Conservation (phyloP, 352 stramenopile species). For the Pythium biforme region DNA sequence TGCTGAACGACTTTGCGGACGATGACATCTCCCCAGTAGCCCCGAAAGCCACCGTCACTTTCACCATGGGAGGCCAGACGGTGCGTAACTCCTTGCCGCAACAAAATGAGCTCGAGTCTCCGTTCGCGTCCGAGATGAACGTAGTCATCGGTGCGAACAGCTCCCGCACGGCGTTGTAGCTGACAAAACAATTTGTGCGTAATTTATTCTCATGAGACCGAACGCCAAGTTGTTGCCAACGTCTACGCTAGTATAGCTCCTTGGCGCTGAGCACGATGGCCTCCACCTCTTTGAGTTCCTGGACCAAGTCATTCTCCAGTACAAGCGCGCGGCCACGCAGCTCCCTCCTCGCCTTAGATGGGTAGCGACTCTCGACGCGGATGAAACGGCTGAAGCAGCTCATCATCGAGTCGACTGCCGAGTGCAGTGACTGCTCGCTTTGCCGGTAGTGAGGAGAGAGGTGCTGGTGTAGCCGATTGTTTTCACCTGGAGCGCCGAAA, state of each 20-base stretch:
- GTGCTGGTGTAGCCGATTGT: constrained; percentile 12
- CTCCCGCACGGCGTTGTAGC: constrained; percentile 3
- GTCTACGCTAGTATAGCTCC: constrained; percentile 1
- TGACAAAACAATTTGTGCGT: background rate
- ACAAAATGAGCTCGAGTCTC: constrained; percentile 28
- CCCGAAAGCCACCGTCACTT: background rate
- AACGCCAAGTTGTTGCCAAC: background rate
- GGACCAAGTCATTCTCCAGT: constrained; percentile 64
- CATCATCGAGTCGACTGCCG: constrained; percentile 47
- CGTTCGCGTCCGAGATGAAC: constrained; percentile 63
- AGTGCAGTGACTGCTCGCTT: constrained; percentile 38
- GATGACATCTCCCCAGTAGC: background rate
- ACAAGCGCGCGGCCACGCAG: constrained; percentile 50
- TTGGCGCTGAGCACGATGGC: constrained; percentile 32
- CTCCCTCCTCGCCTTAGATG: constrained; percentile 30
- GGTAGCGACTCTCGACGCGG: constrained; percentile 45
- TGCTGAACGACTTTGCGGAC: constrained; percentile 40
- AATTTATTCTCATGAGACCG: constrained; percentile 5
- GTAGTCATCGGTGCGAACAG: constrained; percentile 48
- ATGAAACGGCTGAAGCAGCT: constrained; percentile 57
- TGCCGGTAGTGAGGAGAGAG: constrained; percentile 43
- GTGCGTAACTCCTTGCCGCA: constrained; percentile 27
- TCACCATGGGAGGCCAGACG: constrained; percentile 15
- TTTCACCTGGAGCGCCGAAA: background rate
- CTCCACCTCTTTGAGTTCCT: constrained; percentile 52